Evolutionary conservation across 148 eudicot species (phyloP).

Genomic region (Pharnaceum exiguum): DNA sequence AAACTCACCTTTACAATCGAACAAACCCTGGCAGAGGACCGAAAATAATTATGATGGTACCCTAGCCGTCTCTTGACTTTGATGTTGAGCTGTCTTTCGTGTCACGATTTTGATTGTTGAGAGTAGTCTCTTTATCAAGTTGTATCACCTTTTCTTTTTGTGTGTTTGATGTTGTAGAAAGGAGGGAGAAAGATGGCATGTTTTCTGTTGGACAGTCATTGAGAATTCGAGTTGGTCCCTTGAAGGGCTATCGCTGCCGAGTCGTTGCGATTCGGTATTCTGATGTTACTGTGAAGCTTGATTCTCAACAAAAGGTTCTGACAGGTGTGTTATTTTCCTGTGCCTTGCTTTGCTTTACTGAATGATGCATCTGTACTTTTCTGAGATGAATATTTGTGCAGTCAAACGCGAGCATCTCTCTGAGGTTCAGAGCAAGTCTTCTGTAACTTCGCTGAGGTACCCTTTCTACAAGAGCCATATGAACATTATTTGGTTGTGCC

Average conservation of each 20-base stretch:
- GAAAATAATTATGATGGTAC: slow-evolving; percentile 57
- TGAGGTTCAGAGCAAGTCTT: slow-evolving; percentile 75
- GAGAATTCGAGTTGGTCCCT: slow-evolving; percentile 87
- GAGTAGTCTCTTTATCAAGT: background rate
- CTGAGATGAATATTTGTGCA: slow-evolving; percentile 25
- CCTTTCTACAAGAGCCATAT: slow-evolving; percentile 1
- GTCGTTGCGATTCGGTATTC: slow-evolving; percentile 79
- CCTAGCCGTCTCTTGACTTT: slow-evolving; percentile 11
- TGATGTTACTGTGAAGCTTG: slow-evolving; percentile 87
- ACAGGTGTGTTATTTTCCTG: slow-evolving; percentile 61
- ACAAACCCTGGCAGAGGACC: slow-evolving; percentile 54
- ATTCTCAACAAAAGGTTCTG: slow-evolving; percentile 87
- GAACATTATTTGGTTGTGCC: background rate
- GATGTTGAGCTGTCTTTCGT: background rate
- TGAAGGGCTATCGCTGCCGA: slow-evolving; percentile 92
- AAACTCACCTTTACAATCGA: slow-evolving; percentile 68
- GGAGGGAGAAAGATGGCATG: slow-evolving; percentile 51
- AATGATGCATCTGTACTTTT: background rate
- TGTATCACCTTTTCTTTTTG: slow-evolving; percentile 6
- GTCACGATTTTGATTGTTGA: background rate
- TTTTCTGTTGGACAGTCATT: slow-evolving; percentile 85
- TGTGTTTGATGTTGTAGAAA: slow-evolving; percentile 39
- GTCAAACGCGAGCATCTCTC: slow-evolving; percentile 88
- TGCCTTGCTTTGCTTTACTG: slow-evolving; percentile 16
- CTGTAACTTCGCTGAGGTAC: slow-evolving; percentile 49